Conservation (phyloP, 2,329 filamentous ascomycete genomes). For the Cladophialophora chaetospira region DNA sequence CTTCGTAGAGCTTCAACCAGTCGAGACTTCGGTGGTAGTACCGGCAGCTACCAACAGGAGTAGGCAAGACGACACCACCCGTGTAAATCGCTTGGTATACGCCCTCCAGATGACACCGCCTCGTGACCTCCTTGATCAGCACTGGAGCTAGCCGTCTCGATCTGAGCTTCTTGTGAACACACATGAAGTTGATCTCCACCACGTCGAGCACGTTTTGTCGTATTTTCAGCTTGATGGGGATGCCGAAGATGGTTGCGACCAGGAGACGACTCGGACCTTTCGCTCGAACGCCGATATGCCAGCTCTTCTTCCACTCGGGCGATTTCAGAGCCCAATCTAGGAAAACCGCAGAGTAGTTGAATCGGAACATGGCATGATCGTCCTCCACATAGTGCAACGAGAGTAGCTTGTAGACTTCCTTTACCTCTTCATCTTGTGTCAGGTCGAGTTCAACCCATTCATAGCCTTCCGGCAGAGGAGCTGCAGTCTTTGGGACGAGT, state of each 20-base stretch:
- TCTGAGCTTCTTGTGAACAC: constrained; percentile 96
- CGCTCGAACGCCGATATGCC: constrained; percentile 92
- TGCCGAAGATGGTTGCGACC: constrained; percentile 92
- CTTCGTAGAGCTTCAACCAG: constrained; percentile 94
- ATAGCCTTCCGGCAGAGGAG: constrained; percentile 76
- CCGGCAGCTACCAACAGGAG: constrained; percentile 85
- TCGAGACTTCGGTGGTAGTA: constrained; percentile 94
- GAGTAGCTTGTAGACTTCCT: constrained; percentile 89
- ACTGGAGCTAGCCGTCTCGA: constrained; percentile 89
- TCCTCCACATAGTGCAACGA: constrained; percentile 97
- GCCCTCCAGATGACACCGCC: constrained; percentile 80
- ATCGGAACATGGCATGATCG: constrained; percentile 93
- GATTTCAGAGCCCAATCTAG: constrained; percentile 93
- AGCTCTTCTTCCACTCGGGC: constrained; percentile 89
- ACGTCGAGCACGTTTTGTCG: constrained; percentile 73
- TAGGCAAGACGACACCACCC: constrained; percentile 85
- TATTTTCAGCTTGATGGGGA: constrained; percentile 80
- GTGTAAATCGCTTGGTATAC: constrained; percentile 97
- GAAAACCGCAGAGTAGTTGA: constrained; percentile 90
- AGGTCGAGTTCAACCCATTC: constrained; percentile 94
- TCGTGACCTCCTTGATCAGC: constrained; percentile 96
- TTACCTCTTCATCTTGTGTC: constrained; percentile 71
- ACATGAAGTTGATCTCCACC: constrained; percentile 97
- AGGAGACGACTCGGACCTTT: constrained; percentile 74
- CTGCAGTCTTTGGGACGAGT: constrained; percentile 74